A percentile compares a stretch with the other conserved stretches of the same genome.
phyloP scores from a whole-genome alignment of 2,329 filamentous ascomycete species.

The Tolypocladium ovalisporum region DNA sequence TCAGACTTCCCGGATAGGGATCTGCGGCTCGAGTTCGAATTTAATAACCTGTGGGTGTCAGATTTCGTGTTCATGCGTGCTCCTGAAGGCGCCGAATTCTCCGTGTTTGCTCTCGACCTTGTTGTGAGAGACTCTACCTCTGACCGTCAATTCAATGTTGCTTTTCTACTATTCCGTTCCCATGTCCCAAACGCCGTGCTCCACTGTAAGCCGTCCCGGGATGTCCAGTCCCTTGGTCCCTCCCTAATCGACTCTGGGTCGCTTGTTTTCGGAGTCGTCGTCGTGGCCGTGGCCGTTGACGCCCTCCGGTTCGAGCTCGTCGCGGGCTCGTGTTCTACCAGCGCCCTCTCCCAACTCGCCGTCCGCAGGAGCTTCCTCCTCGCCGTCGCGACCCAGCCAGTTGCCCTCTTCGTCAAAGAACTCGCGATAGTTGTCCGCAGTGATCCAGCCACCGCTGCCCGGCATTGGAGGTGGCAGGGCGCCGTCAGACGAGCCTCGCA shows the following conservation, averaged over 20 bases:
- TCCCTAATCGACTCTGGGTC: slow-evolving; percentile 31
- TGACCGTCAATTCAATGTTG: not conserved
- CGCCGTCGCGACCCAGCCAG: slow-evolving; percentile 46
- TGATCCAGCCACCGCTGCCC: slow-evolving; percentile 75
- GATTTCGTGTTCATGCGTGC: not conserved
- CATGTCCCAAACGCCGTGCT: slow-evolving; percentile 11
- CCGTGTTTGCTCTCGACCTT: not conserved
- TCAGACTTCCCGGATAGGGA: not conserved
- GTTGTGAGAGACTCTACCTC: not conserved
- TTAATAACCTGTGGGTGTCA: not conserved
- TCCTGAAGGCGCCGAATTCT: not conserved
- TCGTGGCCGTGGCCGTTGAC: slow-evolving; percentile 28
- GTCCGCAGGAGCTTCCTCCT: slow-evolving; percentile 21
- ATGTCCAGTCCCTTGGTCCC: not conserved
- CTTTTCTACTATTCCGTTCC: not conserved
- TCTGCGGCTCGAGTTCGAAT: not conserved
- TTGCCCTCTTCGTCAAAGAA: slow-evolving; percentile 76
- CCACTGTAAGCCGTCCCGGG: not conserved
- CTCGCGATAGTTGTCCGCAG: slow-evolving; percentile 78
- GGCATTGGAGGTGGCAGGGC: slow-evolving; percentile 57
- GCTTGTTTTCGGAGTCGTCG: slow-evolving; percentile 34
- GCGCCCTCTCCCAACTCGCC: slow-evolving; percentile 51
- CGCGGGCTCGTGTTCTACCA: slow-evolving; percentile 40
- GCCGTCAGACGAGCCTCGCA: slow-evolving; percentile 34
- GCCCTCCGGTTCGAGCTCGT: slow-evolving; percentile 38